Conservation (phyloP, 306 rosid genomes). For the Argentina anserina region DNA sequence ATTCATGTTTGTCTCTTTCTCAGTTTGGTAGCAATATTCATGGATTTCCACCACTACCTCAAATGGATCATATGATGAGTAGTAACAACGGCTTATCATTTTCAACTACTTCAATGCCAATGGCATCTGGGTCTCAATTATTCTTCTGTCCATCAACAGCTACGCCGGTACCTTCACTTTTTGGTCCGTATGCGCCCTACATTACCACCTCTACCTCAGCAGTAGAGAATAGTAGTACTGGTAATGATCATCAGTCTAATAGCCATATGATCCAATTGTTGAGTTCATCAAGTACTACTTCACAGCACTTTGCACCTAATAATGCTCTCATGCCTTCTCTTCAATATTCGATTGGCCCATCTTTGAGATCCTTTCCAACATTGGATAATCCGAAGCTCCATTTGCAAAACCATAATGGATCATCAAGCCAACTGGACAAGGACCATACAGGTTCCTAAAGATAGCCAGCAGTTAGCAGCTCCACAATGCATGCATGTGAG, state of each 20-base stretch:
- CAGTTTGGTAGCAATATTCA: constrained; percentile 62
- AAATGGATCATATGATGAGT: constrained; percentile 19
- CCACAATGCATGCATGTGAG: background rate
- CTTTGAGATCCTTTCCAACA: constrained; percentile 39
- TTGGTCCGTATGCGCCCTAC: constrained; percentile 45
- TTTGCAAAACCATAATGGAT: constrained; percentile 21
- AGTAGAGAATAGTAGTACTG: constrained; percentile 34
- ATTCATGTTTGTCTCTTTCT: constrained; percentile 56
- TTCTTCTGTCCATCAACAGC: constrained; percentile 40
- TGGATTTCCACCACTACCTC: constrained; percentile 45
- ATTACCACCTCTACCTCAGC: constrained; percentile 24
- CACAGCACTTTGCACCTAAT: constrained; percentile 34
- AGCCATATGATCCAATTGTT: constrained; percentile 35
- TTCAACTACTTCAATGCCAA: constrained; percentile 29
- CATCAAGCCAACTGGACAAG: constrained; percentile 11
- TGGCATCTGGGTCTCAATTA: constrained; percentile 35
- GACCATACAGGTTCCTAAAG: constrained; percentile 28
- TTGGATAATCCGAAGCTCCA: constrained; percentile 42
- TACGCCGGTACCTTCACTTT: constrained; percentile 30
- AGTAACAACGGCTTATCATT: constrained; percentile 21
- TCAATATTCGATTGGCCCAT: constrained; percentile 20
- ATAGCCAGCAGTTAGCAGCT: background rate
- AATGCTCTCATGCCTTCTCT: constrained; percentile 43
- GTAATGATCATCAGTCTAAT: constrained; percentile 7
- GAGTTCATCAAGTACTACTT: constrained; percentile 33